Conservation (phyloP, 345 rosid species). For the Anastatica hierochuntica region DNA sequence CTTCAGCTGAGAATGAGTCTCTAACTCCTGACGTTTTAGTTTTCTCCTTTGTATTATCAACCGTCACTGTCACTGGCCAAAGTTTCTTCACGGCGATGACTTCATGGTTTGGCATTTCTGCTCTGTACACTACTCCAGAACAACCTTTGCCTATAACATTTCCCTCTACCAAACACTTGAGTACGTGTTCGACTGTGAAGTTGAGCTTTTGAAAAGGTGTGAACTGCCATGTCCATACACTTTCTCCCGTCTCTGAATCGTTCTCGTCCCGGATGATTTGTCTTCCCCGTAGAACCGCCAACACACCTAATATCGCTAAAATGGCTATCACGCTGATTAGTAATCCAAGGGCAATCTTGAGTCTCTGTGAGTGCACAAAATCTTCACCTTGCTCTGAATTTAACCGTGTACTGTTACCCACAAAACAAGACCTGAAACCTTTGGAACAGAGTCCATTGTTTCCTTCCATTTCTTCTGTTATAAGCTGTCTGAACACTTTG, state of each 20-base stretch:
- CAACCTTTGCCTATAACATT: constrained; percentile 84
- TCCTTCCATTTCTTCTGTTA: constrained; percentile 42
- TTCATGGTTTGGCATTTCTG: constrained; percentile 53
- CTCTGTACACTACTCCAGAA: constrained; percentile 76
- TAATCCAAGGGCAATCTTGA: constrained; percentile 47
- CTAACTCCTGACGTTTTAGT: constrained; percentile 35
- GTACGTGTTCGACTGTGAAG: constrained; percentile 57
- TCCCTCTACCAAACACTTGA: constrained; percentile 56
- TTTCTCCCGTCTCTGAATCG: constrained; percentile 47
- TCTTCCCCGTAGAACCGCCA: constrained; percentile 42
- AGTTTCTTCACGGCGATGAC: constrained; percentile 83
- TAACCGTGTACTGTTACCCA: constrained; percentile 26
- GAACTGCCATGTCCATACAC: constrained; percentile 62
- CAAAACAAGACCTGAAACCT: constrained; percentile 50
- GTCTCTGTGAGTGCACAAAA: constrained; percentile 30
- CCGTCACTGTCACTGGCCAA: constrained; percentile 36
- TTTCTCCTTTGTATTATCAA: constrained; percentile 32
- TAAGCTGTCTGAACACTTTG: constrained; percentile 52
- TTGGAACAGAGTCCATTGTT: constrained; percentile 45
- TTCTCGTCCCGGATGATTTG: constrained; percentile 33
- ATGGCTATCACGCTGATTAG: constrained; percentile 36
- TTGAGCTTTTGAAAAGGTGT: constrained; percentile 72
- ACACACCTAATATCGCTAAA: constrained; percentile 42
- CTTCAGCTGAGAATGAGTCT: constrained; percentile 83
- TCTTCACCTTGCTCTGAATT: constrained; percentile 7